Evolutionary conservation across 176 grass and related monocot species (phyloP).

Genomic region (Bromus sterilis): DNA sequence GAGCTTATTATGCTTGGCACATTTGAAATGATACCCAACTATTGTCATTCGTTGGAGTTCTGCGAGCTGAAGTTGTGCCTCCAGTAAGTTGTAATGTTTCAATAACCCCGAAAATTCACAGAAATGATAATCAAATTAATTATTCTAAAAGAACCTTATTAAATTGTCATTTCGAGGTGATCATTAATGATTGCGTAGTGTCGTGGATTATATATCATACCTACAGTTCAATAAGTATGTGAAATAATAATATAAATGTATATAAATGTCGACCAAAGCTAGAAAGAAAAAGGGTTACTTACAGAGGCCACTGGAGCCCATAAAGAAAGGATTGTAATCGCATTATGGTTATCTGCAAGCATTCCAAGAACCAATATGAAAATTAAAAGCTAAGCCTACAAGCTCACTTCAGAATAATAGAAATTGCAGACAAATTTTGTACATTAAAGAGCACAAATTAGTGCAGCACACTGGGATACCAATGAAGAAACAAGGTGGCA

Average conservation of each 20-base stretch:
- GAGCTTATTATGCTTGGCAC: background rate
- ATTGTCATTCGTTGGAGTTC: background rate
- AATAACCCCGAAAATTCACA: background rate
- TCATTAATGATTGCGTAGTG: background rate
- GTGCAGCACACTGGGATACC: background rate
- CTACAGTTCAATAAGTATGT: background rate
- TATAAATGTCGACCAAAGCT: background rate
- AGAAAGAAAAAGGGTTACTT: constrained; percentile 42
- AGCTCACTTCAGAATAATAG: background rate
- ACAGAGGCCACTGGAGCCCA: constrained; percentile 84
- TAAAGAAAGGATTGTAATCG: constrained; percentile 69
- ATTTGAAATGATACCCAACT: background rate
- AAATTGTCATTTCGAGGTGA: background rate
- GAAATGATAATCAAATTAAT: background rate
- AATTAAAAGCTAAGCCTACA: background rate
- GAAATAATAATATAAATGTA: background rate
- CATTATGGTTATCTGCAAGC: constrained; percentile 90
- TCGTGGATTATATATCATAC: background rate
- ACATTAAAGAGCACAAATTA: background rate
- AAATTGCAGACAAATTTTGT: background rate
- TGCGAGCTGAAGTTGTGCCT: background rate
- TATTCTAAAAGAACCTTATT: background rate
- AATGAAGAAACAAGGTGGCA: background rate
- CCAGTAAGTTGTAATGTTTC: background rate
- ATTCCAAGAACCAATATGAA: constrained; percentile 30